Percentiles rank a stretch among this genome's conserved stretches.
These are phyloP conservation scores for Tulasnella sp. DNA, from an alignment of 768 basidiomycete genomes.

Conservation along the genomic window DNA sequence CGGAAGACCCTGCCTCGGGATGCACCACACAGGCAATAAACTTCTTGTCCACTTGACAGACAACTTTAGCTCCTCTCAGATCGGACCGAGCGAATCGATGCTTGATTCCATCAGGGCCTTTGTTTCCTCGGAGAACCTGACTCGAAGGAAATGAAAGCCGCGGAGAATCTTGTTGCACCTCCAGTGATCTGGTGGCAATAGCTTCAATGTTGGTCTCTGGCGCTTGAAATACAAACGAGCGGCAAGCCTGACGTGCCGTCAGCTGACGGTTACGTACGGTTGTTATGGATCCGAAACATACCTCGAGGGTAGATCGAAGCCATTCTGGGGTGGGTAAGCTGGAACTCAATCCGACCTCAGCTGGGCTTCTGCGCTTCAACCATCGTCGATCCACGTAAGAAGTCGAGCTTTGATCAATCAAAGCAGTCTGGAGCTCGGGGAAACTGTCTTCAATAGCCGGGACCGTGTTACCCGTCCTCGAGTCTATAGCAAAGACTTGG, in stretches of 20 bases:
- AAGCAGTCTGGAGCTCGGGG: neutral
- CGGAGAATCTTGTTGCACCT: neutral
- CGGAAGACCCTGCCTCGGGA: neutral
- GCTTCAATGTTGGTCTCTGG: constrained; percentile 38
- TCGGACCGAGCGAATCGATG: constrained; percentile 37
- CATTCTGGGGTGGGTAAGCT: neutral
- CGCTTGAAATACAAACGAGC: neutral
- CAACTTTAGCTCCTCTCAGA: constrained; percentile 44
- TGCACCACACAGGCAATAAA: constrained; percentile 67
- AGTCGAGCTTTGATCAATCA: neutral
- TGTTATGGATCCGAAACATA: neutral
- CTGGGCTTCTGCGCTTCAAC: constrained; percentile 2
- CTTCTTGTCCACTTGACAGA: constrained; percentile 84
- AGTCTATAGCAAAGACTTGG: constrained; percentile 47
- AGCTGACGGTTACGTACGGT: neutral
- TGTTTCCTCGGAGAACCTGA: neutral
- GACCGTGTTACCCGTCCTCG: constrained; percentile 38
- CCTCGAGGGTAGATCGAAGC: constrained; percentile 5
- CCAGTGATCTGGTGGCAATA: neutral
- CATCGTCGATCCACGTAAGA: constrained; percentile 5
- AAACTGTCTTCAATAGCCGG: neutral
- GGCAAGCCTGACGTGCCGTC: neutral
- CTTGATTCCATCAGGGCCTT: constrained; percentile 1
- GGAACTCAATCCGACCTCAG: constrained; percentile 2
- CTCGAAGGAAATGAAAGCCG: neutral